Conservation (phyloP, 805 yeast species). For the Lipomyces mesembrius region DNA sequence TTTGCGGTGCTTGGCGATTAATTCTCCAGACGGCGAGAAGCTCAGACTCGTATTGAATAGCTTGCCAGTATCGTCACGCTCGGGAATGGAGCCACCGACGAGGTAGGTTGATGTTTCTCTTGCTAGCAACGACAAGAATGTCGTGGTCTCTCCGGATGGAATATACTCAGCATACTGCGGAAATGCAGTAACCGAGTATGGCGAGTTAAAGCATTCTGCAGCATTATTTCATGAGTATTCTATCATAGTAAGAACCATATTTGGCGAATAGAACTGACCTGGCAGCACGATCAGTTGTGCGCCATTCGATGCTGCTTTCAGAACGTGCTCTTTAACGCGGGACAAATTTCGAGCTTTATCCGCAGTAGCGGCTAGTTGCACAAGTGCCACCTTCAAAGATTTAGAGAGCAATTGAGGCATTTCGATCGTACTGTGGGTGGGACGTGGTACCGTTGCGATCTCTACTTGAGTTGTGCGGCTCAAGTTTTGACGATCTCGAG, state of each 20-base stretch:
- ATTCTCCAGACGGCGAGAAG: conserved; percentile 70
- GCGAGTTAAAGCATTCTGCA: conserved; percentile 90
- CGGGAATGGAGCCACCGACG: conserved; percentile 94
- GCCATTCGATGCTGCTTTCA: conserved; percentile 66
- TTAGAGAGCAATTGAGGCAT: conserved; percentile 23
- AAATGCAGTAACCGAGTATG: conserved; percentile 86
- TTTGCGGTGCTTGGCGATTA: conserved; percentile 88
- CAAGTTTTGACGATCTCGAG: neutral
- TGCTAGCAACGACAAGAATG: conserved; percentile 69
- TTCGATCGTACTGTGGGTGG: neutral
- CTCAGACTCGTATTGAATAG: conserved; percentile 75
- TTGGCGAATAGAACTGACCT: conserved; percentile 21
- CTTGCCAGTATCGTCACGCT: conserved; percentile 60
- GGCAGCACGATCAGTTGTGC: conserved; percentile 84
- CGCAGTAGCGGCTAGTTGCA: conserved; percentile 81
- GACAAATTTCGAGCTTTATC: conserved; percentile 78
- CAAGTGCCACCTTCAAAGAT: conserved; percentile 59
- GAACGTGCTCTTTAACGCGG: conserved; percentile 66
- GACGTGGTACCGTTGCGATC: no score
- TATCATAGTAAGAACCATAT: neutral
- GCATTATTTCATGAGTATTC: neutral
- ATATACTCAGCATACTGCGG: conserved; percentile 86
- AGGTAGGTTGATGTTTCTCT: conserved; percentile 62
- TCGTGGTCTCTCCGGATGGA: conserved; percentile 69
- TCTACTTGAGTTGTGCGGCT: neutral